These are phyloP conservation scores for Eimeria praecox DNA, from an alignment of 169 alveolate species.

Conservation along the genomic window DNA sequence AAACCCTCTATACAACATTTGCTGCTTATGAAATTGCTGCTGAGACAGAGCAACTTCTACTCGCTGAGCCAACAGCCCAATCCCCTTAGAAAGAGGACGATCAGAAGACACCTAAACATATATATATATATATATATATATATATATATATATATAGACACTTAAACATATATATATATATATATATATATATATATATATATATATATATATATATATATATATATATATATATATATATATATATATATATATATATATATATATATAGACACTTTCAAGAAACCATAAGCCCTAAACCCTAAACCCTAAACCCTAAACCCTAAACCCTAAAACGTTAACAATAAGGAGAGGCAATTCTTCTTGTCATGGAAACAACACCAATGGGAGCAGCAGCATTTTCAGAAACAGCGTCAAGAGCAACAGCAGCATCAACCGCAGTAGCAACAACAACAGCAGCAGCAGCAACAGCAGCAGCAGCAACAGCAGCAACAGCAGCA, in stretches of 20 bases:
- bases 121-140: no score
- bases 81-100: not conserved
- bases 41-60: conserved; percentile 8
- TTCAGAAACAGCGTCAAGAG: not conserved
- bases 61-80: not conserved
- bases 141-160: no score
- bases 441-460: not conserved
- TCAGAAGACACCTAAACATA: not conserved
- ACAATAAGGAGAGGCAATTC: no score
- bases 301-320: not conserved
- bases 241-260: no score
- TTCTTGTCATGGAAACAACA: not conserved
- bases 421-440: not conserved
- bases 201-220: no score
- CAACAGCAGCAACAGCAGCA: not conserved
- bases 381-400: not conserved
- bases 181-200: no score
- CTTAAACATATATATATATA: no score
- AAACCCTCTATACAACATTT: conserved; percentile 1
- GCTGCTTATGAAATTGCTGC: conserved; percentile 35
- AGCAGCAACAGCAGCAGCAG: not conserved
- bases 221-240: no score
- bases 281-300: not conserved
- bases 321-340: not conserved
- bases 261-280: no score